Evolutionary conservation across 2,329 filamentous ascomycete genomes (phyloP).

Genomic region (Claviceps sp.): DNA sequence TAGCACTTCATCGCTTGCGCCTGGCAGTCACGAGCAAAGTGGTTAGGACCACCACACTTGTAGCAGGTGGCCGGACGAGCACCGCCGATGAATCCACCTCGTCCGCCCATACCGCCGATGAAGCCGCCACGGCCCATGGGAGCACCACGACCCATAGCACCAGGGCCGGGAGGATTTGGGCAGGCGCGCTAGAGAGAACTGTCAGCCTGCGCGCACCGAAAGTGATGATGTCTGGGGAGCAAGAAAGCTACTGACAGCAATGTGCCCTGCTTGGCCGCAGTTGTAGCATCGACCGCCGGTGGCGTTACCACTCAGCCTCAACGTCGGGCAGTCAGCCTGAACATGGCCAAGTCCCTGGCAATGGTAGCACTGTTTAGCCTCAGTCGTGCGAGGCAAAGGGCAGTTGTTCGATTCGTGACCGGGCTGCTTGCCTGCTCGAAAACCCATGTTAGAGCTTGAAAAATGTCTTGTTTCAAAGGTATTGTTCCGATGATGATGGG

Average conservation of each 20-base stretch:
- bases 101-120: slow-evolving; percentile 44
- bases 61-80: slow-evolving; percentile 59
- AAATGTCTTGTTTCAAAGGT: neutral
- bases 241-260: slow-evolving; percentile 50
- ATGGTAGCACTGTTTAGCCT: slow-evolving; percentile 99
- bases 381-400: slow-evolving; percentile 89
- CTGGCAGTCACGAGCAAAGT: slow-evolving; percentile 97
- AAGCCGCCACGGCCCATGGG: slow-evolving; percentile 60
- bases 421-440: slow-evolving; percentile 58
- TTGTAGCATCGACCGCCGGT: slow-evolving; percentile 89
- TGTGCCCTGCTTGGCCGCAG: slow-evolving; percentile 83
- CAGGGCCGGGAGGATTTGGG: slow-evolving; percentile 55
- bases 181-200: slow-evolving; percentile 53
- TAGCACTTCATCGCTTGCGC: slow-evolving; percentile 98
- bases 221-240: neutral
- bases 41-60: slow-evolving; percentile 78
- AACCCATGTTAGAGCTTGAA: neutral
- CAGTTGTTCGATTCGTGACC: slow-evolving; percentile 97
- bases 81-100: slow-evolving; percentile 62
- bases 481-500: neutral
- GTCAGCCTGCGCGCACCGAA: slow-evolving; percentile 7
- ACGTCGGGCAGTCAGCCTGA: slow-evolving; percentile 95
- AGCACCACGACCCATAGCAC: slow-evolving; percentile 49
- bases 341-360: slow-evolving; percentile 97
- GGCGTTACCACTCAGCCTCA: slow-evolving; percentile 74